These are phyloP conservation scores for Pythium rishiriense DNA, from an alignment of 352 stramenopile species.

Conservation along the genomic window DNA sequence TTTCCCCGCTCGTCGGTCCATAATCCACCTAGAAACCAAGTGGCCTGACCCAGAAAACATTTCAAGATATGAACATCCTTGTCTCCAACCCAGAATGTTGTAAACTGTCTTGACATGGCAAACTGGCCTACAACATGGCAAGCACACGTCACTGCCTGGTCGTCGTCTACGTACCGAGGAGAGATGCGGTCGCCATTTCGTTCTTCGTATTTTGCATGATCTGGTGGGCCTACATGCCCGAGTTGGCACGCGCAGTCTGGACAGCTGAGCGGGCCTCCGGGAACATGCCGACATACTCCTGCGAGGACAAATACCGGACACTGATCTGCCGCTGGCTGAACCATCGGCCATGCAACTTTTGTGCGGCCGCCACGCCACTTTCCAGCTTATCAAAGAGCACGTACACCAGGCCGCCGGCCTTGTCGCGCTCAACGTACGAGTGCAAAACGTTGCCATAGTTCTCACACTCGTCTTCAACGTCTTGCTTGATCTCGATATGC, in stretches of 20 bases:
- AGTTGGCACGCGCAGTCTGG: slow-evolving; percentile 47
- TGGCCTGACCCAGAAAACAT: slow-evolving; percentile 9
- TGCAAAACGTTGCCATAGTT: slow-evolving; percentile 75
- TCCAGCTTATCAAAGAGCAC: slow-evolving; percentile 72
- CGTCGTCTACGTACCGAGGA: not conserved
- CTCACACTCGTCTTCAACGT: slow-evolving; percentile 83
- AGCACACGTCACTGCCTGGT: not conserved
- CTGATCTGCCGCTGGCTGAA: slow-evolving; percentile 92
- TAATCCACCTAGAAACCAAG: slow-evolving; percentile 8
- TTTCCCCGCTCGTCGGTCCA: not conserved
- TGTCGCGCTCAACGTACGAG: slow-evolving; percentile 83
- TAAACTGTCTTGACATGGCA: slow-evolving; percentile 6
- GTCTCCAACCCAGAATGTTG: slow-evolving; percentile 1
- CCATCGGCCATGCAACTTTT: slow-evolving; percentile 86
- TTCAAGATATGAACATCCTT: slow-evolving; percentile 9
- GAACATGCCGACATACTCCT: slow-evolving; percentile 91
- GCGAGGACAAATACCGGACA: slow-evolving; percentile 81
- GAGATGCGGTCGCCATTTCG: not conserved
- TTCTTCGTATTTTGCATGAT: not conserved
- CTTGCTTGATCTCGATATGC: slow-evolving; percentile 86
- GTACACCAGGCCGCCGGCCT: slow-evolving; percentile 86
- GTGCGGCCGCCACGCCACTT: slow-evolving; percentile 59
- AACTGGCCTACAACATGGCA: slow-evolving; percentile 8
- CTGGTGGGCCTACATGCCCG: not conserved
- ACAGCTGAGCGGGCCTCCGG: slow-evolving; percentile 72